Percentiles rank a stretch among this genome's conserved stretches.
Evolutionary conservation across 2,329 filamentous ascomycete genomes (phyloP).

Genomic region (Capronia epimyces): DNA sequence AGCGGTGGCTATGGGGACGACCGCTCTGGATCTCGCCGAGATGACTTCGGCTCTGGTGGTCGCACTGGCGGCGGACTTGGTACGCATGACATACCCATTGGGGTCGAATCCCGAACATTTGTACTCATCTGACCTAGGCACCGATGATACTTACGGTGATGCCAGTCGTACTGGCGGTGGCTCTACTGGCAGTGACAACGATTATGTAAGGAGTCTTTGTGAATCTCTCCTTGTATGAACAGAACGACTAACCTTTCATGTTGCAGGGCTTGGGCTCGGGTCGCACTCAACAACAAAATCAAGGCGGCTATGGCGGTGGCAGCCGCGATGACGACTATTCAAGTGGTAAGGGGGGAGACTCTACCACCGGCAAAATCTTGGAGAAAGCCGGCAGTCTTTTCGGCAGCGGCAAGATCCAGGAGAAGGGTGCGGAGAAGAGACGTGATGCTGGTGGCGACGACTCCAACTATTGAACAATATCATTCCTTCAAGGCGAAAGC

Average conservation of each 20-base stretch:
- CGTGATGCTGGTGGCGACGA: slow-evolving; percentile 24
- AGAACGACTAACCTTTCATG: background rate
- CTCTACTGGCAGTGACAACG: slow-evolving; percentile 24
- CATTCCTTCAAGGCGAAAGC: background rate
- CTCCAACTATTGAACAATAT: slow-evolving; percentile 5
- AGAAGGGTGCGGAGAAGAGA: slow-evolving; percentile 29
- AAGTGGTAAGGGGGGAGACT: slow-evolving; percentile 26
- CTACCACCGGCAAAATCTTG: slow-evolving; percentile 30
- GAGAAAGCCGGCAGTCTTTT: slow-evolving; percentile 31
- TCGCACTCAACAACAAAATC: slow-evolving; percentile 19
- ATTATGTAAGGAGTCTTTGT: slow-evolving; percentile 11
- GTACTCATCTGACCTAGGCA: slow-evolving; percentile 5
- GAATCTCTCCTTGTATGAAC: background rate
- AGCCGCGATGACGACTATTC: slow-evolving; percentile 15
- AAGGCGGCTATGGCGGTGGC: slow-evolving; percentile 24
- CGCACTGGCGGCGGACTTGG: slow-evolving; percentile 10
- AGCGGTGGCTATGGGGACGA: slow-evolving; percentile 5
- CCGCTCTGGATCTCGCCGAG: slow-evolving; percentile 4
- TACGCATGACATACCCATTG: background rate
- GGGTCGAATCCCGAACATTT: background rate
- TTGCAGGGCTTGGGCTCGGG: slow-evolving; percentile 15
- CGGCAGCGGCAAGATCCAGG: slow-evolving; percentile 27
- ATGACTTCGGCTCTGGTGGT: slow-evolving; percentile 6
- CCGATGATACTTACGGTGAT: slow-evolving; percentile 23
- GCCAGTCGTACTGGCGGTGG: slow-evolving; percentile 15